Percentiles rank a stretch among this genome's conserved stretches.
These are phyloP conservation scores for Naematelia encephala DNA, from an alignment of 768 basidiomycete species.

Conservation along the genomic window DNA sequence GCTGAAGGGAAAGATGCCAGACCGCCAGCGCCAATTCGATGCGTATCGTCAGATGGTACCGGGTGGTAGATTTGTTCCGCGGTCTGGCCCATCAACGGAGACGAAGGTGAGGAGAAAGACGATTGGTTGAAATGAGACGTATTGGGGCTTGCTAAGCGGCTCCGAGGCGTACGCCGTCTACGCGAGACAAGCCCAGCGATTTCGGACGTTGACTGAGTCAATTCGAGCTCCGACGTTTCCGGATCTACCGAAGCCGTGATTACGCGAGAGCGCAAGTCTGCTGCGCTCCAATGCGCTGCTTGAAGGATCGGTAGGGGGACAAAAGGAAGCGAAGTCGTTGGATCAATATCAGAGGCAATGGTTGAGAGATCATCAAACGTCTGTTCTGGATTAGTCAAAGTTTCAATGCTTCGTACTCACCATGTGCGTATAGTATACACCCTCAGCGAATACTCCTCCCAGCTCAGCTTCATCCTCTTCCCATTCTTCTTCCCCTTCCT, in stretches of 20 bases:
- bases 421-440: slow-evolving; percentile 85
- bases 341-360: slow-evolving; percentile 72
- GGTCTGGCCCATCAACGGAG: background rate
- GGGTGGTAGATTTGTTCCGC: slow-evolving; percentile 57
- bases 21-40: slow-evolving; percentile 69
- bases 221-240: slow-evolving; percentile 59
- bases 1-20: slow-evolving; percentile 22
- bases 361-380: slow-evolving; percentile 71
- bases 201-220: slow-evolving; percentile 60
- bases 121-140: background rate
- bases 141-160: background rate
- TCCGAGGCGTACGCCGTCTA: slow-evolving; percentile 17
- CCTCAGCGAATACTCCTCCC: slow-evolving; percentile 63
- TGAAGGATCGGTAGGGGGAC: slow-evolving; percentile 68
- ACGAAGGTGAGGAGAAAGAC: slow-evolving; percentile 4
- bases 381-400: slow-evolving; percentile 52
- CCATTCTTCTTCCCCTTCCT: slow-evolving; percentile 17
- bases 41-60: slow-evolving; percentile 66
- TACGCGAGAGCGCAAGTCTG: slow-evolving; percentile 45
- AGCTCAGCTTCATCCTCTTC: no score
- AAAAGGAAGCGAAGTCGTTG: slow-evolving; percentile 65
- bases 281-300: slow-evolving; percentile 67
- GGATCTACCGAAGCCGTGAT: slow-evolving; percentile 2
- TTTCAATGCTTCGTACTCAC: slow-evolving; percentile 52
- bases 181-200: slow-evolving; percentile 47